Conservation (phyloP, 768 basidiomycete genomes). For the Cystofilobasidium bisporidii region DNA sequence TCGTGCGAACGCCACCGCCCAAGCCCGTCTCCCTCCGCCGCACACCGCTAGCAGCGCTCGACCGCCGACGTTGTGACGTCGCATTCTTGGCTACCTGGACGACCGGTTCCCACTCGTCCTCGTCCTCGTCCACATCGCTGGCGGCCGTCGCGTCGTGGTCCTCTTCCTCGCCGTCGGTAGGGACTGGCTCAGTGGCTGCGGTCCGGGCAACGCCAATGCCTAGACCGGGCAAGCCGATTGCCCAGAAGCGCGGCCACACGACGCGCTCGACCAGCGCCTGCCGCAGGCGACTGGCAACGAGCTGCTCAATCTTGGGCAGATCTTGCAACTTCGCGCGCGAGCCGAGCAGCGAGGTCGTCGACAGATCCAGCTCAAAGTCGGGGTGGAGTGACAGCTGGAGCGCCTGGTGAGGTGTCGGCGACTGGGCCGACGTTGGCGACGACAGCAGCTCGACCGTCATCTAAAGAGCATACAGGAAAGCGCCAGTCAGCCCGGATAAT, state of each 20-base stretch:
- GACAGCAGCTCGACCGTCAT: slow-evolving; percentile 22
- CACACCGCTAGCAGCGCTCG: neutral
- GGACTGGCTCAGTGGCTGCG: neutral
- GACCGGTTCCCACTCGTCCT: too few relatives aligned
- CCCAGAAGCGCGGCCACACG: slow-evolving; percentile 47
- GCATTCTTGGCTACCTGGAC: too few relatives aligned
- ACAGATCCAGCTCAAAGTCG: slow-evolving; percentile 74
- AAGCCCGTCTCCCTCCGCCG: slow-evolving; percentile 5
- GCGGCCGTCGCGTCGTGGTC: too few relatives aligned
- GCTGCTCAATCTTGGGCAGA: slow-evolving; percentile 91
- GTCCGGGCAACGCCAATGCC: slow-evolving; percentile 1
- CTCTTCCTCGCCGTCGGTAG: neutral
- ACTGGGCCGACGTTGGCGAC: slow-evolving; percentile 30
- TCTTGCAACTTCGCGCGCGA: slow-evolving; percentile 95
- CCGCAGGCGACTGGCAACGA: slow-evolving; percentile 76
- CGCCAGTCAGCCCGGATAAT: too few relatives aligned
- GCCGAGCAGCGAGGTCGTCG: slow-evolving; percentile 84
- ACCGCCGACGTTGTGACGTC: too few relatives aligned
- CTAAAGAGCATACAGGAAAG: slow-evolving; percentile 62
- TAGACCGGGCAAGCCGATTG: slow-evolving; percentile 27
- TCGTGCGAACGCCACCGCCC: slow-evolving; percentile 4
- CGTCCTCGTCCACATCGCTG: too few relatives aligned
- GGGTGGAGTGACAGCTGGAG: slow-evolving; percentile 69
- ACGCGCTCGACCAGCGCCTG: slow-evolving; percentile 45
- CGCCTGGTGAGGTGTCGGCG: slow-evolving; percentile 49